Evolutionary conservation across 441 rosid genomes (phyloP).

Genomic region (Populus hybrid): DNA sequence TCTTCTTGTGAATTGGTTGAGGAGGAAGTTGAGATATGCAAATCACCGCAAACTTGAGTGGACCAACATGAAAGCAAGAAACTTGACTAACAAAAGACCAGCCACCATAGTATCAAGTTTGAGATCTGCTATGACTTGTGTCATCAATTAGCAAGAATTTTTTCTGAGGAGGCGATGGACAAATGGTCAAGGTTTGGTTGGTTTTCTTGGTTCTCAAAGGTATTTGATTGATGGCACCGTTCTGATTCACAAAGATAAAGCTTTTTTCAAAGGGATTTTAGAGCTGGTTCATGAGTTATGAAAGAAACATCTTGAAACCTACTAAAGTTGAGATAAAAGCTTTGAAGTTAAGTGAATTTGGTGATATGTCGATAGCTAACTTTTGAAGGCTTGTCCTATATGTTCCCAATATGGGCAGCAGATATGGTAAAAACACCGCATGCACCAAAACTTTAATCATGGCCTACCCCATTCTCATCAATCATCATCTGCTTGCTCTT

Average conservation of each 20-base stretch:
- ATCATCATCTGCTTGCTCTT: slow-evolving; percentile 6
- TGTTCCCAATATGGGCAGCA: slow-evolving; percentile 26
- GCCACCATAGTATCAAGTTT: neutral
- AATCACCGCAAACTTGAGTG: neutral
- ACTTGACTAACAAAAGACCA: neutral
- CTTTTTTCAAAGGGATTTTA: neutral
- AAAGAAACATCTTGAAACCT: neutral
- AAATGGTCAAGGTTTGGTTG: neutral
- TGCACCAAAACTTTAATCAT: slow-evolving; percentile 9
- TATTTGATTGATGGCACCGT: neutral
- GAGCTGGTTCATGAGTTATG: neutral
- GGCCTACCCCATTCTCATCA: slow-evolving; percentile 20
- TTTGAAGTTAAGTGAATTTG: slow-evolving; percentile 24
- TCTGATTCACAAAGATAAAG: neutral
- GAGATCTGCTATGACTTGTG: neutral
- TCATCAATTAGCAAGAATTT: neutral
- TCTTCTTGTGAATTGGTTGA: too few relatives aligned
- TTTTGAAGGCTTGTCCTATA: slow-evolving; percentile 6
- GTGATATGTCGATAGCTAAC: slow-evolving; percentile 25
- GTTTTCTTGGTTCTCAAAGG: neutral
- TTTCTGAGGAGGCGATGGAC: slow-evolving; percentile 5
- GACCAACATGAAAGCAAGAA: neutral
- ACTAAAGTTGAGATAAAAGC: slow-evolving; percentile 1
- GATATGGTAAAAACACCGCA: neutral
- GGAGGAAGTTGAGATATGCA: too few relatives aligned